Evolutionary conservation across 73 alveolate species (phyloP), one percentile per base, ranked within the genome.

Genomic region (Paramecium bursaria): DNA sequence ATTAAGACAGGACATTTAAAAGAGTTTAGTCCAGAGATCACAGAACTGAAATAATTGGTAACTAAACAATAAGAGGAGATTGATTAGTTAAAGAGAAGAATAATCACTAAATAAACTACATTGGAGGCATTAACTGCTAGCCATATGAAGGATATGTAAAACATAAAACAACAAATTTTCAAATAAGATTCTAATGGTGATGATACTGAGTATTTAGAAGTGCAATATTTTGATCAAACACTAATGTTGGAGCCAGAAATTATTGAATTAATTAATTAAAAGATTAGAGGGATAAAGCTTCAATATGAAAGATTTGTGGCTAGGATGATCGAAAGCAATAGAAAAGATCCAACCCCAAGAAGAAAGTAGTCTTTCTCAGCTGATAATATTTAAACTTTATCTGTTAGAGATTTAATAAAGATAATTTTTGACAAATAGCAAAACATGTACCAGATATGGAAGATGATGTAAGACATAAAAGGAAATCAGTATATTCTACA

Each of bases 1-100:
- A 25, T 25, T 67, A 35, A 67, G 82, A 67, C 82, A 67, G 82
- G 82, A 15, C 55, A 67, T 15, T 47, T 67, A 15, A 67, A 42
- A 42, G 82, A 67, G 44, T 67, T 67, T n/a, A 42, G 15, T 23
- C 82, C 82, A 21, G 82, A 67, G 44, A 67, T 67, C 22, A 25
- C 19, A 67, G 35, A 67, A 67, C 44, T 67, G 21, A 67, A 42
- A 30, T 3, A 44, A 2, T 39, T 67, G 19, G 44, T 33, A 2
- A 10, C 15, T 9, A 35, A 67, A 15, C 11, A 39, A 3, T 21
- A 10, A 7, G 2, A 44, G 1, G 4, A 67, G 35, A 25, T 33
- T 15, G 19, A 3, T 15, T 67, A 17, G 7, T 67, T 11, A 25
- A 47, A 67, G 21, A 57, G 26, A 1, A 67, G 44, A 35, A 47